Evolutionary conservation across 805 yeast species (phyloP).

Genomic region (Candida glaebosa): DNA sequence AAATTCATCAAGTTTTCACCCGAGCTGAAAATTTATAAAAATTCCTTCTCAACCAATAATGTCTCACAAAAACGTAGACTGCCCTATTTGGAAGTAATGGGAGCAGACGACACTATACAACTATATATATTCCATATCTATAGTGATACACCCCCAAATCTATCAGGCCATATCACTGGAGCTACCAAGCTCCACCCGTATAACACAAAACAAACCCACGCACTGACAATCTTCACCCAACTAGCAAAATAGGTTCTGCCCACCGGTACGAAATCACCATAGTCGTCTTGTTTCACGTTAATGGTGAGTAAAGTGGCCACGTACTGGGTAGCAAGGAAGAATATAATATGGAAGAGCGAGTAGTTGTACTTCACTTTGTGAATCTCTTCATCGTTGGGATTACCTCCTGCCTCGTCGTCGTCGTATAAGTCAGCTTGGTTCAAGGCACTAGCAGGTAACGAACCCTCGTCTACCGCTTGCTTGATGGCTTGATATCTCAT

Average conservation of each 20-base stretch:
- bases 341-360: conserved; percentile 82
- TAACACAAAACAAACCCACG: conserved; percentile 85
- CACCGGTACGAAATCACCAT: conserved; percentile 91
- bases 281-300: conserved; percentile 79
- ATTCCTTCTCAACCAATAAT: conserved; percentile 4
- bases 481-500: conserved; percentile 84
- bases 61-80: conserved; percentile 14
- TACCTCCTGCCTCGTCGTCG: conserved; percentile 39
- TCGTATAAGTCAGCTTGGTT: conserved; percentile 63
- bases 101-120: not conserved
- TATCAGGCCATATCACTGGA: conserved; percentile 85
- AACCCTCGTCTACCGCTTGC: conserved; percentile 95
- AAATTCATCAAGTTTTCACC: conserved; percentile 3
- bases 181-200: conserved; percentile 92
- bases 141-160: conserved; percentile 55
- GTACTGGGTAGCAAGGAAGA: conserved; percentile 95
- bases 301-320: conserved; percentile 90
- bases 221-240: conserved; percentile 88
- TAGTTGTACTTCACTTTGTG: conserved; percentile 76
- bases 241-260: conserved; percentile 95
- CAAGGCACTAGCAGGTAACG: conserved; percentile 89
- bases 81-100: conserved; percentile 17
- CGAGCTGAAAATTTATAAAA: conserved; percentile 3
- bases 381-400: conserved; percentile 55
- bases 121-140: too few relatives aligned